phyloP scores from a whole-genome alignment of 2,329 filamentous ascomycete genomes.

The Ophiostoma triangulosporum region DNA sequence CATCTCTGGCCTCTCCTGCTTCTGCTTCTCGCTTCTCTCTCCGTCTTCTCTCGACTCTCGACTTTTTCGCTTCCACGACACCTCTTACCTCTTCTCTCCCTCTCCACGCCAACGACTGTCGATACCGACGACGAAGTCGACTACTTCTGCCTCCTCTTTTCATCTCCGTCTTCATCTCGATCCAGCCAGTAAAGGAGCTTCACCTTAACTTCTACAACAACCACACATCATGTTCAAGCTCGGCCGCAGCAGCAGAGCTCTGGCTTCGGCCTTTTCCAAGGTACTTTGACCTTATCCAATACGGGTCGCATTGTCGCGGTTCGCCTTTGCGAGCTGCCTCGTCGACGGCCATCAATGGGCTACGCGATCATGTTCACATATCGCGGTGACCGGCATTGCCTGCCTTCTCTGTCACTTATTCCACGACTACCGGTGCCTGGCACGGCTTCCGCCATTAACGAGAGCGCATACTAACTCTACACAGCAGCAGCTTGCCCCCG shows the following conservation, averaged over 20 bases:
- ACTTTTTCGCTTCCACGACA: neutral
- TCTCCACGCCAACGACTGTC: neutral
- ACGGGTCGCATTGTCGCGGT: too few species aligned
- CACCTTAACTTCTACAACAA: neutral
- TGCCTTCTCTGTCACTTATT: too few species aligned
- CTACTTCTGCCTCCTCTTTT: neutral
- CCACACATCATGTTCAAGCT: slow-evolving; percentile 66
- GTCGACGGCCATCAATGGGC: neutral
- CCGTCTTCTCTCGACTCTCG: neutral
- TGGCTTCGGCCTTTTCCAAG: slow-evolving; percentile 67
- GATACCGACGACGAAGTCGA: neutral
- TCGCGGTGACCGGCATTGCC: too few species aligned
- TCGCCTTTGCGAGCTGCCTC: neutral
- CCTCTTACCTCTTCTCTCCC: neutral
- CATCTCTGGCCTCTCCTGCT: neutral
- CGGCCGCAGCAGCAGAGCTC: slow-evolving; percentile 65
- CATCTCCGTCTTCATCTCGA: neutral
- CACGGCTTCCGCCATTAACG: too few species aligned
- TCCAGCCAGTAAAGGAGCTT: neutral
- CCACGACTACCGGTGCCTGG: too few species aligned
- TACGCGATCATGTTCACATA: too few species aligned
- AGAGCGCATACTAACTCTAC: neutral
- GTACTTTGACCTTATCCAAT: too few species aligned
- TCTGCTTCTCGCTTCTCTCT: neutral
- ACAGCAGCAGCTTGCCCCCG: slow-evolving; percentile 28